Evolutionary conservation across 176 grass and related monocot genomes (phyloP).

Genomic region (Elymus sibiricus): DNA sequence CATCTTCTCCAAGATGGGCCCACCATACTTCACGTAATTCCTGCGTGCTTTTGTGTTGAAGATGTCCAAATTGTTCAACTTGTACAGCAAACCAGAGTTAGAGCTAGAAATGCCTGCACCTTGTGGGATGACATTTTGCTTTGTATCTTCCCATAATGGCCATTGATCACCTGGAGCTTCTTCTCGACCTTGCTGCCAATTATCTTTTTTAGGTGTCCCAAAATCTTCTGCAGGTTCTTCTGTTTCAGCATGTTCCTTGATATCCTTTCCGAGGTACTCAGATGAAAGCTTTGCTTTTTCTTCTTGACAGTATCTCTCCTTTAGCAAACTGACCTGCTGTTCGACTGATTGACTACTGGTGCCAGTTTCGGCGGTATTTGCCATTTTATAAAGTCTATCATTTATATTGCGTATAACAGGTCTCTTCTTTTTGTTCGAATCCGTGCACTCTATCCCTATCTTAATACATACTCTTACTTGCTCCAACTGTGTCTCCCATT

Average conservation of each 20-base stretch:
- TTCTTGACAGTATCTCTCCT: neutral
- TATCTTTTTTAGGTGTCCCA: neutral
- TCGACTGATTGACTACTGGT: neutral
- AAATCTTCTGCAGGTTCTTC: neutral
- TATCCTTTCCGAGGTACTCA: neutral
- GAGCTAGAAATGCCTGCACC: neutral
- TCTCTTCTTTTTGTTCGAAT: neutral
- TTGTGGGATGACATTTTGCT: neutral
- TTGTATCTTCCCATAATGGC: neutral
- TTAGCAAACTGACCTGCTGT: neutral
- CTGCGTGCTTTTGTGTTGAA: neutral
- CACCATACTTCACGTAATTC: neutral
- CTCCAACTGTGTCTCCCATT: neutral
- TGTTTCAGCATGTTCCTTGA: neutral
- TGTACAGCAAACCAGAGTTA: neutral
- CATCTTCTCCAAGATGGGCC: neutral
- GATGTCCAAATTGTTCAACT: neutral
- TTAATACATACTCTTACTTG: neutral
- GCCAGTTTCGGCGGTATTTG: neutral
- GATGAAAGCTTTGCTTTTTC: neutral
- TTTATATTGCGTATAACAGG: neutral
- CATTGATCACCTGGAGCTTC: neutral
- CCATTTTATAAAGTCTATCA: neutral
- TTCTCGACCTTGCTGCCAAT: neutral
- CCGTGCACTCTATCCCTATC: neutral